Percentiles rank a stretch among this genome's conserved stretches.
Evolutionary conservation across 2,329 filamentous ascomycete genomes (phyloP).

Genomic region (Aspergillus awamori): DNA sequence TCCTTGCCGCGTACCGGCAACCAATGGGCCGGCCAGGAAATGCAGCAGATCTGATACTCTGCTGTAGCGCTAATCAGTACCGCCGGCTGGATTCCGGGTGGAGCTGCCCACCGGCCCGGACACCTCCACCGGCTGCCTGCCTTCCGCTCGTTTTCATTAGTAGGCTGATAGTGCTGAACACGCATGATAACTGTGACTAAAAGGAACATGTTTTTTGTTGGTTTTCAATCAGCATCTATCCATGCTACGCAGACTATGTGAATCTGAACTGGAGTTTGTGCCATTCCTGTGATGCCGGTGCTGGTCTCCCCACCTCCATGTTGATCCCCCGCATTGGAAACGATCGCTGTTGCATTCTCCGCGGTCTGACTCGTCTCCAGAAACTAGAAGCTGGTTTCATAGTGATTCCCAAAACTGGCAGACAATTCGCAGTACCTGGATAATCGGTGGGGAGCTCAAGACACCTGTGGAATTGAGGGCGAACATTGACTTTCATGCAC

Average conservation of each 20-base stretch:
- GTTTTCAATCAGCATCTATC: no score
- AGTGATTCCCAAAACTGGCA: no score
- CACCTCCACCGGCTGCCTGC: not conserved
- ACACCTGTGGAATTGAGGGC: no score
- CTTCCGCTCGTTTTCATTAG: not conserved
- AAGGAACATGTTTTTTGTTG: not conserved
- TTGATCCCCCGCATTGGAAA: not conserved
- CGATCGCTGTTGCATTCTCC: no score
- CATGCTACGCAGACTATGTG: no score
- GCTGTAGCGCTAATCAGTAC: not conserved
- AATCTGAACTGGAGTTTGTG: no score
- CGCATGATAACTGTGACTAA: not conserved
- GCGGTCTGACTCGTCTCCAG: no score
- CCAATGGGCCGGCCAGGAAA: not conserved
- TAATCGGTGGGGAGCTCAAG: no score
- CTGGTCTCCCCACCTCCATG: not conserved
- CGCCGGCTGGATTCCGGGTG: constrained; percentile 1
- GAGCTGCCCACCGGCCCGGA: not conserved
- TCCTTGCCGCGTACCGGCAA: not conserved
- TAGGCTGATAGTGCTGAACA: not conserved
- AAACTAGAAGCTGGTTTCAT: no score
- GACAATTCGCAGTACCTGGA: no score
- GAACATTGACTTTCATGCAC: no score
- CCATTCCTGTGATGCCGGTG: not conserved
- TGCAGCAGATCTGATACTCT: no score